Base-by-base conservation (phyloP, 306 rosid species). In the Begonia peltatifolia region DNA sequence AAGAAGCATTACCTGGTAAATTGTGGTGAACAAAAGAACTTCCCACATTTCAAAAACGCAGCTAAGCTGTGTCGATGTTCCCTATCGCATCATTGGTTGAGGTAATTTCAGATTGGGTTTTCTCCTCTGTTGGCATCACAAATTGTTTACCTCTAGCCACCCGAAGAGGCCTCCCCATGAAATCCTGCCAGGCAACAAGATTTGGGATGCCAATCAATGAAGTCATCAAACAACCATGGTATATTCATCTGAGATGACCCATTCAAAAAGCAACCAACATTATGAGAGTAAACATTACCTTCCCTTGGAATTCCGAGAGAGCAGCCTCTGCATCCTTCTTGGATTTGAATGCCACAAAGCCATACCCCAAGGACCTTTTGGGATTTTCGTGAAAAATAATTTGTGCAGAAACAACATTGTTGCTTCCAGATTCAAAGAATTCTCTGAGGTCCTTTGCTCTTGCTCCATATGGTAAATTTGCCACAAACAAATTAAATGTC, bases 301-400 rank as follows among this genome's bases (percentile, higher is more conserved):
- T 92, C 57, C 83, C 89, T 56, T 85, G 75, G 63, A 75, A 76
- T 59, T 66, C 76, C 30, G 79, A 4, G 70, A 92, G 81, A 51
- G 96, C 93, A 46, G 71, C 82, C 10, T 77, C 79, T 9, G 96
- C 99, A 59, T 81, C 77, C 77, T 77, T 79, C 79, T 81, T 86
- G 57, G 84, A 52, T 64, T 77, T 86, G 83, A 71, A 92, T 63
- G 82, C 65, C 55, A 92, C 94, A 75, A 92, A 86, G 65, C 94
- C 99, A 81, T 83, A 86, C 25, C 96, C 96, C 42, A 86, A 50
- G 9, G 96, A 69, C 70, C 52, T 83, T 68, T 85, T 77, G 0
- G 93, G 99, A 76, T 75, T 79, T 20, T 76, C 86, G 54, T 66
- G 63, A 66, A 67, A 83, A 50, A 86, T 69, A 48, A 83, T 64